Base-by-base conservation (phyloP, 2,329 filamentous ascomycete genomes). In the Neonectria hederae region DNA sequence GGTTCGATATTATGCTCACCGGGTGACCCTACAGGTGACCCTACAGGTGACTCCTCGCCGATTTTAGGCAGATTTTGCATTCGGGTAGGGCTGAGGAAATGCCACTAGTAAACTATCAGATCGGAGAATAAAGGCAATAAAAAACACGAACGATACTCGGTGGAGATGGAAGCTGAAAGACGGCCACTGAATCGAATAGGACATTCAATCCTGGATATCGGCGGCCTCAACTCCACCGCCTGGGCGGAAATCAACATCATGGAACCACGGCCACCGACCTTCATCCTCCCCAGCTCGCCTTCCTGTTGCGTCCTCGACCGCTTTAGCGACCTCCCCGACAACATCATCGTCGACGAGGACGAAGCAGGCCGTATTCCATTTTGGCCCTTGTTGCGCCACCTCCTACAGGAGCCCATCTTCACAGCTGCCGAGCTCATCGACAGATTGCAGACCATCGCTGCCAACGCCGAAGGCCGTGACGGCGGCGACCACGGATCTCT, bases 371-470 rank as follows among this genome's bases (percentile, higher is more conserved):
- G 65, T 3, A 68, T 75, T 2, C 54, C 62, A 2, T 70, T 72
- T 54, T 77, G 76, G 76, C 60, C 67, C 1, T 30, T 78, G 2
- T 45, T 78, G 13, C 35, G 61, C 2, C 65, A 69, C 10, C 56
- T 76, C 14, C 68, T 77, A 3, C 45, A 49, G 2, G 46, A 53
- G 1, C 64, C 63, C 2, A 51, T 74, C 0, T 52, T 53, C 2
- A 57, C 51, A 13, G n/a, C 59, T 1, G 17, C 48, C 1, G 66
- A 70, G 24, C 59, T 76, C 3, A 63, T 76, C 28, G 73, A 76
- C 28, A 21, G 71, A 1, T 42, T 78, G 8, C 76, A 78, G 42
- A 76, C 70, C 17, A 73, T 78, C 21, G 63, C 72, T 1, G 69
- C 69, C 13, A 69, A 67, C 3, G 26, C 68, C 28, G 65, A 63